Evolutionary conservation across 2,329 filamentous ascomycete genomes (phyloP).

Genomic region (Dichotomopilus funicola): DNA sequence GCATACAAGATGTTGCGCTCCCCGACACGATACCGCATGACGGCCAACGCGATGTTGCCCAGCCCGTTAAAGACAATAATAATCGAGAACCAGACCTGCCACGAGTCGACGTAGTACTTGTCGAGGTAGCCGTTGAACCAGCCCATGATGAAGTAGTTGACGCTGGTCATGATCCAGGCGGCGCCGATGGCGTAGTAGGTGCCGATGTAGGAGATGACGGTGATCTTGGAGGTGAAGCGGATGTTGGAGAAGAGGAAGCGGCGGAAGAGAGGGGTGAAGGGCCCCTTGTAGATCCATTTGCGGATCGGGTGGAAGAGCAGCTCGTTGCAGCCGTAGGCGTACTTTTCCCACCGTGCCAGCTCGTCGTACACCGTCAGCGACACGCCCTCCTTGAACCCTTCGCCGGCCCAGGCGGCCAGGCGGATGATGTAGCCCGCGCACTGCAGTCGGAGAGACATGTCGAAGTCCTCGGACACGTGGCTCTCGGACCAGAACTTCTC

Average conservation of each 20-base stretch:
- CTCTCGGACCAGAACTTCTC: constrained; percentile 79
- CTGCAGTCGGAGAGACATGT: constrained; percentile 73
- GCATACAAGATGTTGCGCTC: constrained; percentile 54
- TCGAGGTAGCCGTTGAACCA: constrained; percentile 74
- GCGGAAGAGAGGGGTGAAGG: constrained; percentile 73
- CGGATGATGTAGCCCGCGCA: constrained; percentile 66
- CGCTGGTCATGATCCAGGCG: constrained; percentile 65
- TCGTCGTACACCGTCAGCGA: constrained; percentile 81
- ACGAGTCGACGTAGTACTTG: constrained; percentile 73
- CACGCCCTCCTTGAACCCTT: constrained; percentile 78
- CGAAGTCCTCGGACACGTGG: constrained; percentile 75
- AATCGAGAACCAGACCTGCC: constrained; percentile 75
- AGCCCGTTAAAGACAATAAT: constrained; percentile 71
- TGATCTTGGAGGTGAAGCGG: constrained; percentile 68
- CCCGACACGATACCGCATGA: constrained; percentile 66
- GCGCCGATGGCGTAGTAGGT: constrained; percentile 75
- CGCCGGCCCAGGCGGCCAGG: constrained; percentile 64
- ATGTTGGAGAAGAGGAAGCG: constrained; percentile 68
- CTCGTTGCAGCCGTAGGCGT: constrained; percentile 78
- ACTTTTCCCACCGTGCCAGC: constrained; percentile 79
- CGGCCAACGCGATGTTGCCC: constrained; percentile 63
- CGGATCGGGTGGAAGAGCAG: constrained; percentile 72
- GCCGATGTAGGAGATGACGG: constrained; percentile 69
- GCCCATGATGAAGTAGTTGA: constrained; percentile 70
- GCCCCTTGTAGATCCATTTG: constrained; percentile 65